Evolutionary conservation across 1,284 basidiomycete genomes (phyloP), one percentile per base, ranked within the genome.

Genomic region (Wallemia hederae): DNA sequence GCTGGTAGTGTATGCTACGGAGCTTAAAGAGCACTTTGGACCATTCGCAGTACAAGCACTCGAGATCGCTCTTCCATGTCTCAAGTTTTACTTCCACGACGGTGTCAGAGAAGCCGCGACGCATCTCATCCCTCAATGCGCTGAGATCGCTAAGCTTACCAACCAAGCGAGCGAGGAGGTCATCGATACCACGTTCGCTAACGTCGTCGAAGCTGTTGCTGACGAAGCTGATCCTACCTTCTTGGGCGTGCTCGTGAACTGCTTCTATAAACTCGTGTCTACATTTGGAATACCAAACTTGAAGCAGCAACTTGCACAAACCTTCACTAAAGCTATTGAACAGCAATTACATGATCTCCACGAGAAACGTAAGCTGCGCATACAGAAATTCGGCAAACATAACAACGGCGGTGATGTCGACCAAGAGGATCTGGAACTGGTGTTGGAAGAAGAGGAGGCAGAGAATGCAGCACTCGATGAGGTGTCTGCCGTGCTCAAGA

Each of bases 81-180:
- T 89, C 60, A 72, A 77, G 49, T 87, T 84, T 64, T 79, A 79
- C 64, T 83, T 85, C 70, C 84, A 86, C 62, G 84, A 88, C 62
- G 83, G 83, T 1, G 85, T 89, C 0, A 70, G 83, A 27, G 85
- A 88, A 67, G 83, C 83, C 0, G 79, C 77, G 64, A 80, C 81
- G 0, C 74, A 82, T 82, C 72, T 88, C 9, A 71, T 87, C 1
- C 84, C 85, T 0, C 78, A 83, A 65, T 74, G 88, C 0, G 73
- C 85, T 2, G 70, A 71, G 1, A 81, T 80, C 61, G 83, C 82
- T 0, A 85, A 85, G 68, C 70, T 75, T n/a, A 79, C 77, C 64
- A 75, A 75, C 9, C 80, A 79, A 0, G 74, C 84, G 9, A 81
- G 80, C 17, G 74, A 76, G n/a, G 75, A 78, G 60, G 83, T 85